Conservation (phyloP, 768 basidiomycete genomes). For the Antrodiella citrinella region DNA sequence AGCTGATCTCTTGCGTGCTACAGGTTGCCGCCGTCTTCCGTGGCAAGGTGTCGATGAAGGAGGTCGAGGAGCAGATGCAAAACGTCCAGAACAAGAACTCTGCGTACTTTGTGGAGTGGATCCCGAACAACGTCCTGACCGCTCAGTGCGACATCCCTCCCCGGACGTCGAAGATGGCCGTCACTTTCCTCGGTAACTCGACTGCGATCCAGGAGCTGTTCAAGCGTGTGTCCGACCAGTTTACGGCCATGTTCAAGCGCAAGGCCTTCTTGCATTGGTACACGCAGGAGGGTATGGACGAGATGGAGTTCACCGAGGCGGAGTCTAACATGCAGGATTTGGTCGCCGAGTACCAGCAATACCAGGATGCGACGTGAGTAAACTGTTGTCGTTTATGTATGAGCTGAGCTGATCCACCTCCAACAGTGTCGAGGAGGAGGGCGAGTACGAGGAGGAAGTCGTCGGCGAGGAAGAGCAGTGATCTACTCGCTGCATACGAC, state of each 20-base stretch:
- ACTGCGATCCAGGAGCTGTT: constrained; percentile 97
- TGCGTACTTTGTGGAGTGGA: constrained; percentile 99
- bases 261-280: constrained; percentile 99
- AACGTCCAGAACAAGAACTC: constrained; percentile 97
- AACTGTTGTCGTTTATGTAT: background rate
- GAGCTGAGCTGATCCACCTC: constrained; percentile 8
- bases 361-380: constrained; percentile 88
- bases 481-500: constrained; percentile 6
- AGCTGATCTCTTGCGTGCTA: background rate
- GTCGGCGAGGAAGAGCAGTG: constrained; percentile 49
- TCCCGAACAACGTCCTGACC: constrained; percentile 97
- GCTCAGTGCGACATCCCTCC: constrained; percentile 98
- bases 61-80: constrained; percentile 99
- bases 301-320: constrained; percentile 99
- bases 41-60: constrained; percentile 99
- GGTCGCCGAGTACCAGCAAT: constrained; percentile 96
- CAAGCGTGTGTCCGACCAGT: constrained; percentile 98
- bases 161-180: constrained; percentile 92
- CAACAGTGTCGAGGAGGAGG: constrained; percentile 75
- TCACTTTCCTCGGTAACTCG: constrained; percentile 96
- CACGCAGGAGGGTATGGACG: constrained; percentile 99
- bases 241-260: constrained; percentile 98
- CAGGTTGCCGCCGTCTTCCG: constrained; percentile 95
- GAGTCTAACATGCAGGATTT: constrained; percentile 99
- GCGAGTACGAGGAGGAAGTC: constrained; percentile 80